These are phyloP conservation scores for Marasmius oreades DNA, from an alignment of 1,284 basidiomycete genomes.

Conservation along the genomic window DNA sequence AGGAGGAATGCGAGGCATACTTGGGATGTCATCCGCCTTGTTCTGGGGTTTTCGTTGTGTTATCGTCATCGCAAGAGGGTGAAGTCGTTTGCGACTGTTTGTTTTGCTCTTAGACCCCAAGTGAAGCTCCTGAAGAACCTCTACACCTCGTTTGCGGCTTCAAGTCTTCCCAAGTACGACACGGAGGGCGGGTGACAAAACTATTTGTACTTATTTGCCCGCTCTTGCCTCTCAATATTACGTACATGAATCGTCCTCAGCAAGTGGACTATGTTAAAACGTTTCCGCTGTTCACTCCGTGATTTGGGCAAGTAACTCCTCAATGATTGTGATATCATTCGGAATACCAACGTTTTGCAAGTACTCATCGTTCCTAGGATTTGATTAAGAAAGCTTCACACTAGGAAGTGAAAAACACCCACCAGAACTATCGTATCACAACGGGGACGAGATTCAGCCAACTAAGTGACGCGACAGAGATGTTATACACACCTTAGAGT, in stretches of 20 bases:
- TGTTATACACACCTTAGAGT: conserved; percentile 68
- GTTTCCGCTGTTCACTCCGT: neutral
- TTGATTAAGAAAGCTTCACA: conserved; percentile 2
- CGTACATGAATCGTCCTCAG: too few relatives aligned
- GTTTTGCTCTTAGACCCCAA: neutral
- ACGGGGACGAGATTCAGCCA: conserved; percentile 6
- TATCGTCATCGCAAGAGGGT: conserved; percentile 53
- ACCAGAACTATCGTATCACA: conserved; percentile 39
- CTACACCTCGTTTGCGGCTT: neutral
- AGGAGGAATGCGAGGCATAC: conserved; percentile 39
- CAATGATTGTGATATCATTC: conserved; percentile 50
- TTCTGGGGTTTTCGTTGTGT: conserved; percentile 72
- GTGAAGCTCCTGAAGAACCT: neutral
- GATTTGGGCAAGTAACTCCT: conserved; percentile 39
- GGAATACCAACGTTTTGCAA: conserved; percentile 59
- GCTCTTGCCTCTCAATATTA: too few relatives aligned
- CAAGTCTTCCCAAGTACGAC: neutral
- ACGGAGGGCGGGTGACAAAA: neutral
- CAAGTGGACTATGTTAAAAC: too few relatives aligned
- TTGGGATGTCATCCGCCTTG: conserved; percentile 71
- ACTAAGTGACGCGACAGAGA: neutral
- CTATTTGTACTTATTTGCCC: neutral
- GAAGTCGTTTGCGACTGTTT: neutral
- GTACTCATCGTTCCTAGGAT: conserved; percentile 76
- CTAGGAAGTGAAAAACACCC: conserved; percentile 11